phyloP scores from a whole-genome alignment of 345 rosid species.

The Chamaenerion angustifolium region DNA sequence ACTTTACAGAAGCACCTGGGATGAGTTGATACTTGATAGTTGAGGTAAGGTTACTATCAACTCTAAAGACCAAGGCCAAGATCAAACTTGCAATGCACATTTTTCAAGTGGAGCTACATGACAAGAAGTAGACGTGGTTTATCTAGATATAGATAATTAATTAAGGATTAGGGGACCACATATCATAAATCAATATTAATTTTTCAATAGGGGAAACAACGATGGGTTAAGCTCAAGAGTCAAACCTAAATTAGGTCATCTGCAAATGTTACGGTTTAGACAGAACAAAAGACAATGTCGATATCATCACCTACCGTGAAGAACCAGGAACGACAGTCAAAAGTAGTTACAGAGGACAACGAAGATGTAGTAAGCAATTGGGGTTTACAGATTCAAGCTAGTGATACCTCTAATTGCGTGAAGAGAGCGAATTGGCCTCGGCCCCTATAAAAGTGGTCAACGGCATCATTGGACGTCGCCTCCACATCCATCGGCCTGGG shows the following conservation, averaged over 20 bases:
- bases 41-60: too few species aligned
- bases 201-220: background rate
- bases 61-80: too few species aligned
- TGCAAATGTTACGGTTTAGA: background rate
- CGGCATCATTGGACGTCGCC: slow-evolving; percentile 37
- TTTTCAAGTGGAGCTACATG: too few species aligned
- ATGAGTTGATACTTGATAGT: too few species aligned
- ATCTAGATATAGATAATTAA: too few species aligned
- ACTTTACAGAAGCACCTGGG: too few species aligned
- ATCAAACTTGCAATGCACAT: too few species aligned
- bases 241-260: background rate
- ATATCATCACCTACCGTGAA: too few species aligned
- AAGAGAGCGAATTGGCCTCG: slow-evolving; percentile 38
- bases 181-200: background rate
- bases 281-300: background rate
- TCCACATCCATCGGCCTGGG: slow-evolving; percentile 12
- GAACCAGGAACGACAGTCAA: background rate
- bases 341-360: too few species aligned
- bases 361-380: too few species aligned
- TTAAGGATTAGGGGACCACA: too few species aligned
- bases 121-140: too few species aligned
- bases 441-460: slow-evolving; percentile 49
- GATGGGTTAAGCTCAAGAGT: background rate
- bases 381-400: background rate
- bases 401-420: slow-evolving; percentile 57